A percentile compares a stretch with the other conserved stretches of the same genome.
phyloP scores from a whole-genome alignment of 768 basidiomycete species.

The Mycena venus region DNA sequence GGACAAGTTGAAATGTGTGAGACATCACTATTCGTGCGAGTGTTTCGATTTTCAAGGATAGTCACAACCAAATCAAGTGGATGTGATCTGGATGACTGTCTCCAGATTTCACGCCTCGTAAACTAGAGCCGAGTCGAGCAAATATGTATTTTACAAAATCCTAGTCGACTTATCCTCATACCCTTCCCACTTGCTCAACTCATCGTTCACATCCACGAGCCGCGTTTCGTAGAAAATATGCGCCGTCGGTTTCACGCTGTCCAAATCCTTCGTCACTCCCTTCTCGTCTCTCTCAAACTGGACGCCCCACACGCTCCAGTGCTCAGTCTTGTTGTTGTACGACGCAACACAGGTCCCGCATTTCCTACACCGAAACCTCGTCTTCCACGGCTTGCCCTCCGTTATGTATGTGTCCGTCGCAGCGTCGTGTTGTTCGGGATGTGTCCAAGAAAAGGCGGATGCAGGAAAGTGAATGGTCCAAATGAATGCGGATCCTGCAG shows the following conservation, averaged over 20 bases:
- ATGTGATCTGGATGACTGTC: too few relatives aligned
- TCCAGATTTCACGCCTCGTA: too few relatives aligned
- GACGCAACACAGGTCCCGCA: conserved; percentile 71
- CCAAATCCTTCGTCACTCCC: conserved; percentile 66
- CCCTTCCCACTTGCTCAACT: conserved; percentile 75
- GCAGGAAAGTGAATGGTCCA: conserved; percentile 70
- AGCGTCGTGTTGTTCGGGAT: conserved; percentile 48
- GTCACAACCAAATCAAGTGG: too few relatives aligned
- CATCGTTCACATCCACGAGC: conserved; percentile 68
- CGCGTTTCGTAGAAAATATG: conserved; percentile 79
- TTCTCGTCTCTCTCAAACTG: conserved; percentile 66
- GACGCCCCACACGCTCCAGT: conserved; percentile 71
- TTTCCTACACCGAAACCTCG: conserved; percentile 70
- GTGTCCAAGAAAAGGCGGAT: conserved; percentile 68
- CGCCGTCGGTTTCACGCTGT: conserved; percentile 68
- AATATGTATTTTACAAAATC: background rate
- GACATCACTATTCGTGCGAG: conserved; percentile 1
- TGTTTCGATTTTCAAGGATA: too few relatives aligned
- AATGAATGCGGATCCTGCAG: conserved; percentile 70
- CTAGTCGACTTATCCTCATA: conserved; percentile 54
- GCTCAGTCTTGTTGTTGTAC: conserved; percentile 61
- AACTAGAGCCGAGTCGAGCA: too few relatives aligned
- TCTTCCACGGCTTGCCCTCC: conserved; percentile 68
- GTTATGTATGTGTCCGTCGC: conserved; percentile 63
- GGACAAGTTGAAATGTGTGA: background rate